These are phyloP conservation scores for Aspergillus ustus DNA, from an alignment of 2,329 filamentous ascomycete genomes.

Conservation along the genomic window DNA sequence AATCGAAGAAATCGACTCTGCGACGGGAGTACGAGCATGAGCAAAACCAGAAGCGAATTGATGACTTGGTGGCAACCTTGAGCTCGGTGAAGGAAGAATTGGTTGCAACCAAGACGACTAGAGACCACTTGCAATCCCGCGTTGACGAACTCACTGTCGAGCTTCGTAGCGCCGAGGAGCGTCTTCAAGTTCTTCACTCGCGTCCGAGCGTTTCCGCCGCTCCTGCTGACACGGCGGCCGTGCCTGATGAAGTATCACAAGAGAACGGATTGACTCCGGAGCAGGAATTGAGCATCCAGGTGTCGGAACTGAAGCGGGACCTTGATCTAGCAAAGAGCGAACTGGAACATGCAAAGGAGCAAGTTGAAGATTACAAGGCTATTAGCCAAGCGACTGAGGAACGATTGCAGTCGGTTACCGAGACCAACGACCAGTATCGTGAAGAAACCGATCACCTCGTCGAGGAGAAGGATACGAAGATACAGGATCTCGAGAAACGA, in stretches of 20 bases:
- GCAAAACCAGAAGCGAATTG: slow-evolving; percentile 87
- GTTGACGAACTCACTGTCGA: slow-evolving; percentile 90
- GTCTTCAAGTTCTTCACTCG: slow-evolving; percentile 79
- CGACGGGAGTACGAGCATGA: slow-evolving; percentile 89
- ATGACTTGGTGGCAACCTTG: slow-evolving; percentile 82
- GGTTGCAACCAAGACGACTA: slow-evolving; percentile 80
- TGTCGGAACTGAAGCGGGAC: slow-evolving; percentile 85
- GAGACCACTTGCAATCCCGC: slow-evolving; percentile 85
- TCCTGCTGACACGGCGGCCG: slow-evolving; percentile 43
- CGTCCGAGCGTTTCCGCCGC: slow-evolving; percentile 69
- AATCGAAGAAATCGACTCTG: slow-evolving; percentile 78
- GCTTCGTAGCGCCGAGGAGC: slow-evolving; percentile 86
- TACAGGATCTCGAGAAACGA: slow-evolving; percentile 80
- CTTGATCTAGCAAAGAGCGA: slow-evolving; percentile 80
- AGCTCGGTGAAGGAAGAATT: slow-evolving; percentile 84
- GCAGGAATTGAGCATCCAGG: slow-evolving; percentile 81
- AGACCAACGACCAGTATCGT: slow-evolving; percentile 84
- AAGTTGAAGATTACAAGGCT: slow-evolving; percentile 85
- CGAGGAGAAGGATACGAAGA: slow-evolving; percentile 76
- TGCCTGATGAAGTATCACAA: slow-evolving; percentile 54
- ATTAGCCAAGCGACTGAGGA: slow-evolving; percentile 89
- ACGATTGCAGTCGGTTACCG: slow-evolving; percentile 76
- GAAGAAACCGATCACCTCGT: slow-evolving; percentile 80
- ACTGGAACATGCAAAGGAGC: slow-evolving; percentile 77
- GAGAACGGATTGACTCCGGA: slow-evolving; percentile 66